These are phyloP conservation scores for Coffea eugenioides DNA, from an alignment of 257 asterid genomes.

Conservation along the genomic window DNA sequence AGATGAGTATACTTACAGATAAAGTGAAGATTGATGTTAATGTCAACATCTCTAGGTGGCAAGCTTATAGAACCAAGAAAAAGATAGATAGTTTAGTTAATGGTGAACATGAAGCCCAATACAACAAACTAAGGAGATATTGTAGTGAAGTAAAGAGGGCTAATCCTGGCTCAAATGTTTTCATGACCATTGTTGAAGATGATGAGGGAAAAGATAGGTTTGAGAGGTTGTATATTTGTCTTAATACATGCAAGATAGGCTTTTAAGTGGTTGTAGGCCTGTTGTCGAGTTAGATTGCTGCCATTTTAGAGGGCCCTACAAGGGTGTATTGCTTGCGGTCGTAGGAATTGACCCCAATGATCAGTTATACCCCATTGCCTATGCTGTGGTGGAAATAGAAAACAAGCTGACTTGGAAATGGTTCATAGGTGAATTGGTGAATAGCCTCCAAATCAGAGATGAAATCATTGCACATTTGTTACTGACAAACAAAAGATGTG, in stretches of 20 bases:
- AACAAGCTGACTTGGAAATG: no score
- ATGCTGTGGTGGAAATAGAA: no score
- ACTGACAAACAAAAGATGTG: background rate
- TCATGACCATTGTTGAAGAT: background rate
- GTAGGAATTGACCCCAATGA: no score
- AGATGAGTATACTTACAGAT: no score
- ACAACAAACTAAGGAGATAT: background rate
- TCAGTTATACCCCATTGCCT: no score
- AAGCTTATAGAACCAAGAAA: background rate
- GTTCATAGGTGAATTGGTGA: no score
- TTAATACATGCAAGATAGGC: background rate
- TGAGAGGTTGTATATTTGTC: background rate
- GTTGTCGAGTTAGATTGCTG: no score
- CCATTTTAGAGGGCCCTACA: no score
- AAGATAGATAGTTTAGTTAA: background rate
- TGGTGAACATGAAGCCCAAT: background rate
- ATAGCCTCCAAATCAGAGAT: no score
- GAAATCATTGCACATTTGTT: background rate
- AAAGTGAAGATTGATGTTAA: no score
- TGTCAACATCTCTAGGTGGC: background rate
- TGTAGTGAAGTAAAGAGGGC: background rate
- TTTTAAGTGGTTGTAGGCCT: background rate
- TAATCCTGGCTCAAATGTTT: background rate
- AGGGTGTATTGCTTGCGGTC: no score
- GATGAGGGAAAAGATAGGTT: background rate